Evolutionary conservation across 2,329 filamentous ascomycete genomes (phyloP), one percentile per base, ranked within the genome.

Genomic region (Stachybotrys echinatus): DNA sequence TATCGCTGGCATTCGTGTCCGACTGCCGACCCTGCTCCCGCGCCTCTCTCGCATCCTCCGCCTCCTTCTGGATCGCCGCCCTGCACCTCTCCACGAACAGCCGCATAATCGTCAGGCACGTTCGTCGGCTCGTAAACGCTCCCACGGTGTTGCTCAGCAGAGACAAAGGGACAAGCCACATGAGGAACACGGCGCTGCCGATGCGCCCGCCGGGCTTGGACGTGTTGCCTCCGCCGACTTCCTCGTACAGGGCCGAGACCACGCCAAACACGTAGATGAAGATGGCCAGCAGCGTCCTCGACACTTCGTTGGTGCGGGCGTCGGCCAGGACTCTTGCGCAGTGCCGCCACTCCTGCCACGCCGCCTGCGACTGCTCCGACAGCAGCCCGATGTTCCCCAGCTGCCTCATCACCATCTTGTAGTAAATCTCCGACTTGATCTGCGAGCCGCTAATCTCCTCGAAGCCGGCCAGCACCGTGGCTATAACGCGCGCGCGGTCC

Each of bases 231-330:
- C 44, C 44, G n/a, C 44, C 44, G 14, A 46, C 23, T 6, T 34
- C 23, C 14, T 46, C 44, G n/a, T 46, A 37, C 22, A 46, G 19
- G 10, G 44, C 44, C 19, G 23, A n/a, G 17, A 23, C 23, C 5
- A 46, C 44, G 18, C 44, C 44, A 37, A 46, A 46, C 10, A 46
- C 44, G 19, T 46, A 46, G 27, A 46, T 46, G 18, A 46, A 46
- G 23, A 46, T 46, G 12, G 44, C 44, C 23, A 46, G 27, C 12
- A 46, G 23, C 6, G 44, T 46, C 7, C 44, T 23, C n/a, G 27
- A 27, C 22, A 46, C 18, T 19, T 46, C 44, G 12, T 46, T 46
- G n/a, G 44, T 46, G 23, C 44, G 44, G n/a, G 44, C 44, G 17
- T 46, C 44, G 18, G 44, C 44, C 18, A 46, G 23, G 8, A 46